Base-by-base conservation (phyloP, 441 rosid species). In the Pelargonium cotyledonis region DNA sequence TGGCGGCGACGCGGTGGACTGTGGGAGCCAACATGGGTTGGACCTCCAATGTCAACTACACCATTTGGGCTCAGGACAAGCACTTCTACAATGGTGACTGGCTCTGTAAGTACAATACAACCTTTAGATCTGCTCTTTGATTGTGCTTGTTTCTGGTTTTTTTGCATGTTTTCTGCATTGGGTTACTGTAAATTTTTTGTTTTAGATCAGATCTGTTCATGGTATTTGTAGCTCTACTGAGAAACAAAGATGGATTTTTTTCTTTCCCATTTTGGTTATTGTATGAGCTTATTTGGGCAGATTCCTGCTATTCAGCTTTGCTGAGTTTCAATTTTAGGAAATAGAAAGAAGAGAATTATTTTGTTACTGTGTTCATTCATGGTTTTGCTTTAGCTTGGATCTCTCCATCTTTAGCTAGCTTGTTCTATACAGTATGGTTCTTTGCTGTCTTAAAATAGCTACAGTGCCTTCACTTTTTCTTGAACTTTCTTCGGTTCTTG, bases 61-160 rank as follows among this genome's bases (percentile, higher is more conserved):
- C 92, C 47, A 60, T 81, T 49, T 93, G 98, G 97, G 92, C 92
- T 80, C 80, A 84, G 61, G 86, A 58, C 75, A 88, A 82, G 73
- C 91, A 90, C 64, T 93, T 90, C 76, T 85, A 88, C 82, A 85
- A 86, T 77, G 98, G 86, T 9, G 97, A 93, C 70, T 90, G 98
- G 96, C 98, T 93, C 68, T 90, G 98, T 92, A 86, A 51, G 88
- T 16, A 21, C 64, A 23, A 41, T 67, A n/a, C 15, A 51, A 16
- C 19, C 21, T 53, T 53, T 19, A 53, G 60, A 53, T 53, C 60
- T 53, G 60, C 60, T 53, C 19, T 53, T 19, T 53, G 6, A 53
- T 53, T 53, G 21, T 16, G 19, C 60, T 53, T 15, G 21, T 53
- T 53, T 53, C 6, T 53, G 5, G 21, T 6, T n/a, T 53, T 5